These are phyloP conservation scores for Neonectria sp. DNA, from an alignment of 2,329 filamentous ascomycete species.

Conservation along the genomic window DNA sequence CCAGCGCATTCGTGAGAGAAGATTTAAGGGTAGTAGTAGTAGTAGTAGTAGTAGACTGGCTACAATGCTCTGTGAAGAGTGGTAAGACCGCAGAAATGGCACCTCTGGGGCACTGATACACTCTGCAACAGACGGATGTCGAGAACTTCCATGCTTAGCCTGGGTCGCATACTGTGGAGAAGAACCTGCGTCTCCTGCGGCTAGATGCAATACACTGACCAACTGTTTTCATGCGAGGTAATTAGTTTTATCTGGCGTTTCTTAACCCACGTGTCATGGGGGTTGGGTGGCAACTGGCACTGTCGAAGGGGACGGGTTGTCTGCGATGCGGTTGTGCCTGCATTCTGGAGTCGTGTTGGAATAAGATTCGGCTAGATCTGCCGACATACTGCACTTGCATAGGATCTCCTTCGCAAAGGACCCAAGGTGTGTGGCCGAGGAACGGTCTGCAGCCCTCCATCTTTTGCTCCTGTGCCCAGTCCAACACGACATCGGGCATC, in stretches of 20 bases:
- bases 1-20: no score
- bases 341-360: neutral
- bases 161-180: neutral
- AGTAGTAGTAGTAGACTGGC: no score
- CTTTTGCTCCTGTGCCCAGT: neutral
- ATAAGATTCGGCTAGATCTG: neutral
- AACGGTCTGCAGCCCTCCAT: neutral
- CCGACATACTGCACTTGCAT: neutral
- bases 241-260: neutral
- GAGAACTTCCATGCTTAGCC: neutral
- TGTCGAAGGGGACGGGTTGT: neutral
- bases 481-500: neutral
- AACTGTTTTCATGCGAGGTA: neutral
- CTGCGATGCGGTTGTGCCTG: neutral
- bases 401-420: neutral
- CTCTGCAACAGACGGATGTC: neutral
- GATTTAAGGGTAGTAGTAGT: no score
- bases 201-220: neutral
- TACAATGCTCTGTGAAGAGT: no score
- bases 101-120: no score
- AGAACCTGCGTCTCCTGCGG: neutral
- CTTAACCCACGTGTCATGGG: neutral
- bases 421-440: neutral
- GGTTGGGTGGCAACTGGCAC: neutral
- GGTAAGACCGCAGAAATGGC: no score